Percentiles rank a stretch among this genome's conserved stretches.
phyloP scores from a whole-genome alignment of 768 basidiomycete genomes.

The Lentinula lateritia region DNA sequence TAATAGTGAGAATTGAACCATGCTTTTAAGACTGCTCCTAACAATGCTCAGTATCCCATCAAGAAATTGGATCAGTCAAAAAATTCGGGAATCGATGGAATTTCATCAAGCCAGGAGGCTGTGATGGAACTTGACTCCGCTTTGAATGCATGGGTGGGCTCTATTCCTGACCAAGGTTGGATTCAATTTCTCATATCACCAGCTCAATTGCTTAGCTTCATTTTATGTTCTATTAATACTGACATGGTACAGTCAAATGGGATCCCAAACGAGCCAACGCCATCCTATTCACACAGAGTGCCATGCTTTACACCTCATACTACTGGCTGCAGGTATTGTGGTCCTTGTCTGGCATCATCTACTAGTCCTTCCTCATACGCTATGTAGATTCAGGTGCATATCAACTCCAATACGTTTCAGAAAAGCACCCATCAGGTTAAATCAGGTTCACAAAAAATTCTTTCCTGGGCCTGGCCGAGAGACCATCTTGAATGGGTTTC shows the following conservation, averaged over 20 bases:
- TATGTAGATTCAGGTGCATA: constrained; percentile 37
- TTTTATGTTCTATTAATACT: background rate
- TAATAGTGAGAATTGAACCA: constrained; percentile 30
- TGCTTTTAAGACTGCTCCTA: background rate
- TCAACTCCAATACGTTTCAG: constrained; percentile 33
- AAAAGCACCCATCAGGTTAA: background rate
- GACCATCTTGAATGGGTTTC: constrained; percentile 40
- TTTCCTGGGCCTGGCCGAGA: constrained; percentile 17
- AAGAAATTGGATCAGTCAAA: background rate
- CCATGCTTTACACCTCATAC: constrained; percentile 38
- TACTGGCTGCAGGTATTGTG: constrained; percentile 34
- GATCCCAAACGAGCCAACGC: constrained; percentile 32
- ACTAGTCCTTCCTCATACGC: constrained; percentile 50
- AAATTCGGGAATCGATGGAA: background rate
- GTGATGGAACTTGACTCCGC: constrained; percentile 38
- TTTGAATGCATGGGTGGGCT: constrained; percentile 53
- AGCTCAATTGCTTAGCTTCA: background rate
- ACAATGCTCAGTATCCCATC: background rate
- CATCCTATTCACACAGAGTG: constrained; percentile 40
- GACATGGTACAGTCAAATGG: constrained; percentile 32
- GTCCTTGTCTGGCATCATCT: constrained; percentile 22
- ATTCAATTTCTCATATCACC: too few relatives aligned
- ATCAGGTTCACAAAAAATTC: constrained; percentile 18
- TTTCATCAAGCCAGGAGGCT: background rate
- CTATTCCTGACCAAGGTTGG: constrained; percentile 29